Evolutionary conservation across 306 rosid species (phyloP).

Genomic region (Malus fusca): DNA sequence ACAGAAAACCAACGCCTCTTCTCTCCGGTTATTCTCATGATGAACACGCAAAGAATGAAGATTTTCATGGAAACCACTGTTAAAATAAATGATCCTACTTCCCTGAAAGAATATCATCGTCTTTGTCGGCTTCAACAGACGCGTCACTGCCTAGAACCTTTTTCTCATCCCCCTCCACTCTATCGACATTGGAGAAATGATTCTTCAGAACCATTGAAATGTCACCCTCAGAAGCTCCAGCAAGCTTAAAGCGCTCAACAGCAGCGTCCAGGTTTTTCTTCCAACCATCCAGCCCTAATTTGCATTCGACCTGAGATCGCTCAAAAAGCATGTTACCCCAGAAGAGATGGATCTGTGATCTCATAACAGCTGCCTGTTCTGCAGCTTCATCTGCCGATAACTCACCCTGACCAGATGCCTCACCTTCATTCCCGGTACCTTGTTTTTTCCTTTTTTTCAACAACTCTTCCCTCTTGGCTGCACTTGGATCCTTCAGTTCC

Average conservation of each 20-base stretch:
- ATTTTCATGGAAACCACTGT: slow-evolving; percentile 17
- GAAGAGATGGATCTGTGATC: slow-evolving; percentile 94
- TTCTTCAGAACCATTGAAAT: slow-evolving; percentile 77
- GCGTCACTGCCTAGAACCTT: slow-evolving; percentile 22
- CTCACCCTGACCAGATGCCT: slow-evolving; percentile 50
- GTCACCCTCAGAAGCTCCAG: slow-evolving; percentile 90
- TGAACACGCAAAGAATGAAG: not conserved
- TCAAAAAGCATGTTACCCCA: slow-evolving; percentile 98
- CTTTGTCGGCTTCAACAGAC: slow-evolving; percentile 26
- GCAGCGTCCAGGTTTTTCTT: slow-evolving; percentile 75
- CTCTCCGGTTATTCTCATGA: slow-evolving; percentile 19
- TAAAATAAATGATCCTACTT: slow-evolving; percentile 14
- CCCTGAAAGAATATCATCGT: slow-evolving; percentile 20
- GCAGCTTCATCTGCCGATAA: slow-evolving; percentile 76
- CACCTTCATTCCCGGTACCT: slow-evolving; percentile 47
- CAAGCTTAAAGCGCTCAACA: slow-evolving; percentile 77
- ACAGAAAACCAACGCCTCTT: slow-evolving; percentile 11
- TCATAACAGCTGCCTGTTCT: slow-evolving; percentile 90
- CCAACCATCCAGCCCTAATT: slow-evolving; percentile 71
- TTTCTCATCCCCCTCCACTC: slow-evolving; percentile 47
- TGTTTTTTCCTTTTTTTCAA: slow-evolving; percentile 71
- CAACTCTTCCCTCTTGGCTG: slow-evolving; percentile 73
- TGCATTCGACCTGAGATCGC: slow-evolving; percentile 92
- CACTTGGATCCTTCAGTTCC: slow-evolving; percentile 76
- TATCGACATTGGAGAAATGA: slow-evolving; percentile 72